Conservation (phyloP, 805 yeast species). For the Nakazawaea anatomiae region DNA sequence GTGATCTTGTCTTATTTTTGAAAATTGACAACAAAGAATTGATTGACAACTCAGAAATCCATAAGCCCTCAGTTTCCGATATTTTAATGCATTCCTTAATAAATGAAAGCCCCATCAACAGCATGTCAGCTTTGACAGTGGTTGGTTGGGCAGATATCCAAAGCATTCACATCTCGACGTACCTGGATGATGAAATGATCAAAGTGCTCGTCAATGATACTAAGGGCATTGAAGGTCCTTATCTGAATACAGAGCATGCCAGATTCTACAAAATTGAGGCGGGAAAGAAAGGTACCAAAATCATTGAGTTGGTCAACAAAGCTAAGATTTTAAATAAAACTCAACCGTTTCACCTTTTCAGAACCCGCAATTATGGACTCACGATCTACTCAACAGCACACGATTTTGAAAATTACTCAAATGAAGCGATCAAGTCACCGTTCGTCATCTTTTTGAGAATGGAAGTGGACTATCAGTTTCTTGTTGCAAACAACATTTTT, state of each 20-base stretch:
- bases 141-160: conserved; percentile 60
- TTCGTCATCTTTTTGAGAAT: conserved; percentile 63
- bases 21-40: conserved; percentile 37
- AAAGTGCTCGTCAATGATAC: conserved; percentile 20
- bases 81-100: conserved; percentile 84
- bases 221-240: conserved; percentile 2
- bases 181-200: conserved; percentile 23
- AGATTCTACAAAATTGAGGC: conserved; percentile 14
- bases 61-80: conserved; percentile 63
- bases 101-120: conserved; percentile 72
- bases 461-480: conserved; percentile 28
- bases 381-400: conserved; percentile 67
- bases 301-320: conserved; percentile 56
- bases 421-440: conserved; percentile 55
- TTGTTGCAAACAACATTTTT: conserved; percentile 32
- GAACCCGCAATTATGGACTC: conserved; percentile 31
- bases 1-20: conserved; percentile 70
- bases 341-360: conserved; percentile 84
- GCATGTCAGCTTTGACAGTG: conserved; percentile 67
- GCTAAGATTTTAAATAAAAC: conserved; percentile 71
- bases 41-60: conserved; percentile 22
- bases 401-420: conserved; percentile 41
- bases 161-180: conserved; percentile 45
- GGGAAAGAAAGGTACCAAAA: conserved; percentile 23
- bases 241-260: conserved; percentile 3